Conservation (phyloP, 352 stramenopile species). For the Plasmopara viticola region DNA sequence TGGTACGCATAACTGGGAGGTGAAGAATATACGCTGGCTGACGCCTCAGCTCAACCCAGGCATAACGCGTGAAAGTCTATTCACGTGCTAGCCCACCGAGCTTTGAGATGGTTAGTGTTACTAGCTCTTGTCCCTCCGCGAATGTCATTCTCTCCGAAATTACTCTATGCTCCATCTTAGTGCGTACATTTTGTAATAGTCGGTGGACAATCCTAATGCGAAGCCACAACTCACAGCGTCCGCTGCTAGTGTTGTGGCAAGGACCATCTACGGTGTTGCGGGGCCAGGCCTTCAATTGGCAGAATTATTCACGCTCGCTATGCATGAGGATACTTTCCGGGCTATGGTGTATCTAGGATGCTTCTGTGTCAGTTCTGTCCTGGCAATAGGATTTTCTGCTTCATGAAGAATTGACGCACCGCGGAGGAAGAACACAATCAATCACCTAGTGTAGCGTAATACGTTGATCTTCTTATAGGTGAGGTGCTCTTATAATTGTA, state of each 20-base stretch:
- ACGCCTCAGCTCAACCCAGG: too few species aligned
- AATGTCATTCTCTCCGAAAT: slow-evolving; percentile 16
- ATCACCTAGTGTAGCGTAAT: slow-evolving; percentile 31
- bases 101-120: too few species aligned
- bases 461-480: slow-evolving; percentile 48
- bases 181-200: slow-evolving; percentile 49
- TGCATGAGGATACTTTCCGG: slow-evolving; percentile 61
- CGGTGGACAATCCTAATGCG: slow-evolving; percentile 15
- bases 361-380: slow-evolving; percentile 81
- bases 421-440: slow-evolving; percentile 22
- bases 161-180: slow-evolving; percentile 42
- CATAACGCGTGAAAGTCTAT: too few species aligned
- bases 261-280: slow-evolving; percentile 86
- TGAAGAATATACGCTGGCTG: too few species aligned
- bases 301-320: slow-evolving; percentile 77
- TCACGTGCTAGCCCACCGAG: too few species aligned
- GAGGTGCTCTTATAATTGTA: slow-evolving; percentile 13
- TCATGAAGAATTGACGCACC: slow-evolving; percentile 63
- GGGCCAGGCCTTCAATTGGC: slow-evolving; percentile 67
- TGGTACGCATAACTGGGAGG: too few species aligned
- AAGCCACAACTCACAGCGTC: slow-evolving; percentile 10
- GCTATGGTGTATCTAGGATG: slow-evolving; percentile 75
- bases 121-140: slow-evolving; percentile 8
- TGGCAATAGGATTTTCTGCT: slow-evolving; percentile 88
- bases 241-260: slow-evolving; percentile 41